phyloP scores from a whole-genome alignment of 495 filamentous ascomycete species.

The Corynascus novoguineensis region DNA sequence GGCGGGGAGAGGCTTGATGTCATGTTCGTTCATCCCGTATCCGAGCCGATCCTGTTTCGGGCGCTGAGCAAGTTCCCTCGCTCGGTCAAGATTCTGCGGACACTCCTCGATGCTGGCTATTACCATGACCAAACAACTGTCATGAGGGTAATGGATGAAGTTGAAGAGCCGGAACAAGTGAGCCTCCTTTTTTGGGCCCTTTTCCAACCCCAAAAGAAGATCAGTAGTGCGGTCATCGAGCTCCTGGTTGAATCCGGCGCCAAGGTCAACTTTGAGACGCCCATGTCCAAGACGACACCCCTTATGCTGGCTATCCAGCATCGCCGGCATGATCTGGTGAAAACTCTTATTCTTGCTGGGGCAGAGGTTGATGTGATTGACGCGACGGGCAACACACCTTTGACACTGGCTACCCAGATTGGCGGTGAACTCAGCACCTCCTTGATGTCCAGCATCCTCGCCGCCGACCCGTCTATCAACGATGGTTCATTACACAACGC shows the following conservation, averaged over 20 bases:
- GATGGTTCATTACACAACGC: conserved; percentile 49
- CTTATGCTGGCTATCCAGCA: conserved; percentile 44
- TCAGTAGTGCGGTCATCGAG: conserved; percentile 41
- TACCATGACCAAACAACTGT: conserved; percentile 41
- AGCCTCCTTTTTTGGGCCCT: conserved; percentile 44
- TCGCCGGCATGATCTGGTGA: conserved; percentile 41
- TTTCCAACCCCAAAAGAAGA: conserved; percentile 44
- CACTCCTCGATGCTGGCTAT: conserved; percentile 42
- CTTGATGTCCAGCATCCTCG: conserved; percentile 43
- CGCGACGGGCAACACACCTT: conserved; percentile 39
- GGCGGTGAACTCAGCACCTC: conserved; percentile 41
- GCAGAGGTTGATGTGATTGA: conserved; percentile 44
- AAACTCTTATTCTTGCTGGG: conserved; percentile 37
- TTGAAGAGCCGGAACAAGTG: conserved; percentile 39
- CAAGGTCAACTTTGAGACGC: conserved; percentile 44
- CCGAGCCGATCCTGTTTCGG: conserved; percentile 37
- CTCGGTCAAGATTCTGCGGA: conserved; percentile 36
- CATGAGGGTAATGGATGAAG: conserved; percentile 30
- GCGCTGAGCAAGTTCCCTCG: conserved; percentile 42
- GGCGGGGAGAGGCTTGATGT: conserved; percentile 40
- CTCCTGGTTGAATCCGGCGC: conserved; percentile 39
- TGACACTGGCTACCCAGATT: conserved; percentile 44
- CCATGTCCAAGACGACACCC: conserved; percentile 39
- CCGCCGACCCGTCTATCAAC: conserved; percentile 41
- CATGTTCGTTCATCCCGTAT: conserved; percentile 29